These are phyloP conservation scores for Huiozyma naganishii DNA, from an alignment of 805 yeast genomes.

Conservation along the genomic window DNA sequence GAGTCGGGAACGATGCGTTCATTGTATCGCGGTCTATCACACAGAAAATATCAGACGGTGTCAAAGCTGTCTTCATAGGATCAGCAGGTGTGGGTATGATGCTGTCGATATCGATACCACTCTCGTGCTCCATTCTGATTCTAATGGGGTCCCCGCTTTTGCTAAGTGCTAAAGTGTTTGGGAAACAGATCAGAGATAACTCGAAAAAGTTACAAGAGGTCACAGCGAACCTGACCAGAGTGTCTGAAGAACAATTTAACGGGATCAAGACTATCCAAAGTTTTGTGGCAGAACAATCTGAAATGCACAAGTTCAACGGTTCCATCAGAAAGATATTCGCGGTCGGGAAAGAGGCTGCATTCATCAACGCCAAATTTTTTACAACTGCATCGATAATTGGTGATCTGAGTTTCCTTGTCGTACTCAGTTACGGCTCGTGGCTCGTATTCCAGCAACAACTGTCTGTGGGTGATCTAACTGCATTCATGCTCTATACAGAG, in stretches of 20 bases:
- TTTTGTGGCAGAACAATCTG: slow-evolving; percentile 79
- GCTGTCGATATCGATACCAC: slow-evolving; percentile 72
- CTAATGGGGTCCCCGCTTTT: slow-evolving; percentile 74
- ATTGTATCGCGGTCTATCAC: slow-evolving; percentile 82
- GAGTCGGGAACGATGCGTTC: slow-evolving; percentile 83
- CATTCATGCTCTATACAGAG: slow-evolving; percentile 91
- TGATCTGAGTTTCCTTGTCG: slow-evolving; percentile 65
- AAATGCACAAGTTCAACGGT: slow-evolving; percentile 61
- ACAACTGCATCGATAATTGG: slow-evolving; percentile 77
- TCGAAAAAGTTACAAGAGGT: slow-evolving; percentile 77
- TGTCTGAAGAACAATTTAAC: slow-evolving; percentile 83
- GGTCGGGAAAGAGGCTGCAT: slow-evolving; percentile 72
- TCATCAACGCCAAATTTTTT: slow-evolving; percentile 63
- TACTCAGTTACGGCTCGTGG: slow-evolving; percentile 72
- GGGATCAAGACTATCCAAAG: slow-evolving; percentile 86
- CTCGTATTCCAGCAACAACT: slow-evolving; percentile 67
- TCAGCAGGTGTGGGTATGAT: slow-evolving; percentile 82
- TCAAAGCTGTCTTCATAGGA: slow-evolving; percentile 72
- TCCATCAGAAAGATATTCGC: slow-evolving; percentile 58
- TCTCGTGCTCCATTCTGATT: slow-evolving; percentile 63
- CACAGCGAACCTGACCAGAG: slow-evolving; percentile 77
- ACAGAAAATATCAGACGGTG: slow-evolving; percentile 86
- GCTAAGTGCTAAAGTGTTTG: slow-evolving; percentile 69
- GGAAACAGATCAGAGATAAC: slow-evolving; percentile 64
- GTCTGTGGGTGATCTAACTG: slow-evolving; percentile 83